Evolutionary conservation across 2,329 filamentous ascomycete genomes (phyloP).

Genomic region (Aureobasidium musti): DNA sequence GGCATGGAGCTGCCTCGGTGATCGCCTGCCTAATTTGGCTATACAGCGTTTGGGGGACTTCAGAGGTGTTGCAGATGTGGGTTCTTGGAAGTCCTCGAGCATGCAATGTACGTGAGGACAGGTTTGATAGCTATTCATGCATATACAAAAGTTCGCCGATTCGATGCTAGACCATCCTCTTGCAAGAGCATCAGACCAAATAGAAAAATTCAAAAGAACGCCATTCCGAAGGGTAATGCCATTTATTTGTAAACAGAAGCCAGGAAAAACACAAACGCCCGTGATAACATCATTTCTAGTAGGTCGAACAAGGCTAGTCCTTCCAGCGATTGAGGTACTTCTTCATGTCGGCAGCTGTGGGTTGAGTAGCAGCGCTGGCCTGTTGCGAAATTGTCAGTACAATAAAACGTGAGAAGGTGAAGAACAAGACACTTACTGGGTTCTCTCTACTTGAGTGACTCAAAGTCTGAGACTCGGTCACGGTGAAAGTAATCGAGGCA

Average conservation of each 20-base stretch:
- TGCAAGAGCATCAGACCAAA: not conserved
- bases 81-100: not conserved
- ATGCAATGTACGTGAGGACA: not conserved
- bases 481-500: conserved; percentile 53
- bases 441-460: conserved; percentile 58
- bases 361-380: conserved; percentile 13
- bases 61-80: not conserved
- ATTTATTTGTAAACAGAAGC: not conserved
- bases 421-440: conserved; percentile 51
- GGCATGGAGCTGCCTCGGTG: conserved; percentile 18
- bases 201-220: not conserved
- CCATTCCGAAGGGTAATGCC: conserved; percentile 10
- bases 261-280: conserved; percentile 18
- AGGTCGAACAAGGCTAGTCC: conserved; percentile 47
- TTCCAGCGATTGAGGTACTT: conserved; percentile 62
- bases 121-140: not conserved
- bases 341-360: conserved; percentile 56
- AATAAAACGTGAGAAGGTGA: not conserved
- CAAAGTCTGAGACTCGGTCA: conserved; percentile 56
- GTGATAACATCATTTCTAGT: not conserved
- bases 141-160: conserved; percentile 13
- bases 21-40: conserved; percentile 23
- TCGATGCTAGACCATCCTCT: not conserved
- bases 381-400: not conserved
- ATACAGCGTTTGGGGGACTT: not conserved